These are phyloP conservation scores for Vigna unguiculata DNA, from an alignment of 306 rosid genomes.

Conservation along the genomic window DNA sequence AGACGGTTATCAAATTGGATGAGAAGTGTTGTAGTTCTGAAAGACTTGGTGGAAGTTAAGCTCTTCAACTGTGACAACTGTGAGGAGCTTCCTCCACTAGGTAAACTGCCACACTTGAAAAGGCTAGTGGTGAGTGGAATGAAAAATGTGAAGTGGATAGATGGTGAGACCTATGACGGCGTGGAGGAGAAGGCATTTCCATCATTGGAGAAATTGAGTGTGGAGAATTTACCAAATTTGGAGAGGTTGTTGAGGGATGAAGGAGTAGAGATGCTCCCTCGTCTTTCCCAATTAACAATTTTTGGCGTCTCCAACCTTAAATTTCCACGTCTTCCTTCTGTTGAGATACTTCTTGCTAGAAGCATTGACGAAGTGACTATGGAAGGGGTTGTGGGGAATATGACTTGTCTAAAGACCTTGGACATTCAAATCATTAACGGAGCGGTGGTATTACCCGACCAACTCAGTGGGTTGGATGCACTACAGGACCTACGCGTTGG, in stretches of 20 bases:
- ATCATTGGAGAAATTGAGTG: neutral
- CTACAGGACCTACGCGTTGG: neutral
- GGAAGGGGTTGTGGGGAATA: neutral
- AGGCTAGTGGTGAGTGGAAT: no score
- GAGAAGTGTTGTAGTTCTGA: no score
- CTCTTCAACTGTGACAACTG: no score
- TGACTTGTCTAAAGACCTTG: neutral
- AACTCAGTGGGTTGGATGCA: neutral
- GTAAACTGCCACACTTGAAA: no score
- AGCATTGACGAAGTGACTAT: neutral
- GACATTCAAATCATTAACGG: neutral
- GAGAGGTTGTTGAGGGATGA: neutral
- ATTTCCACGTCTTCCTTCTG: no score
- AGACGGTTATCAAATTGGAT: no score
- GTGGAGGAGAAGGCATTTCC: slow-evolving; percentile 6
- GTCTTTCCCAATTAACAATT: no score
- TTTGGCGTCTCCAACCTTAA: no score
- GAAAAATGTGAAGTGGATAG: neutral
- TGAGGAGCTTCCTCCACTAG: no score
- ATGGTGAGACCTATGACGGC: neutral
- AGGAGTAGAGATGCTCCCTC: no score
- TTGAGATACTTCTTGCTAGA: no score
- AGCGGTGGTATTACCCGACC: neutral
- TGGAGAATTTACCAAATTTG: neutral
- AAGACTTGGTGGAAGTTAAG: no score